A percentile compares a stretch with the other conserved stretches of the same genome.
phyloP scores from a whole-genome alignment of 2,329 filamentous ascomycete species.

The Pseudopyricularia javanii region DNA sequence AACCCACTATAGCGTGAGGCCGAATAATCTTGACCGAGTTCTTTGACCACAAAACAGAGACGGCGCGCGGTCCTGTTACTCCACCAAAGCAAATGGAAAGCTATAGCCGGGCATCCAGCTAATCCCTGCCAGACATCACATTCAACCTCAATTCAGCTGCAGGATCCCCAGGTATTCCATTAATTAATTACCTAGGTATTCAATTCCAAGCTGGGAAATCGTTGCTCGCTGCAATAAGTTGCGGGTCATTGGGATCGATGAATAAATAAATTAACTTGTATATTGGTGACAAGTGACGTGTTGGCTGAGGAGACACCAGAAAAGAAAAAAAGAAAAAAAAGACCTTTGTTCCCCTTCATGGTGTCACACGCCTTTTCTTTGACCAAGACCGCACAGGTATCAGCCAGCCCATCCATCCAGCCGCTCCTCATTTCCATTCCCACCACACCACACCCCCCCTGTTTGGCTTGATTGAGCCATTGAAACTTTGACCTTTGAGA shows the following conservation, averaged over 20 bases:
- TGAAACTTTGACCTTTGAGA: neutral
- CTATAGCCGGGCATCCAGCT: too few relatives aligned
- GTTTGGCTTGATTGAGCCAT: neutral
- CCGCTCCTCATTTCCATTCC: neutral
- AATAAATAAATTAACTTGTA: neutral
- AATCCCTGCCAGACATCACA: neutral
- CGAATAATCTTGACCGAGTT: too few relatives aligned
- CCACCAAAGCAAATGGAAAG: neutral
- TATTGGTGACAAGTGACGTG: neutral
- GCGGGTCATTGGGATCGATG: neutral
- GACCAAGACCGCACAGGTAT: too few relatives aligned
- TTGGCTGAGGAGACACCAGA: neutral
- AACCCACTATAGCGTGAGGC: neutral
- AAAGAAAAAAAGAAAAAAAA: too few relatives aligned
- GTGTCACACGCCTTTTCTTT: too few relatives aligned
- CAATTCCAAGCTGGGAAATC: neutral
- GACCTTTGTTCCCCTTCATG: too few relatives aligned
- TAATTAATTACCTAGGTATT: neutral
- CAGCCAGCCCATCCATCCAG: neutral
- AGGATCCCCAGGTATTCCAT: neutral
- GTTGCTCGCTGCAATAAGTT: too few relatives aligned
- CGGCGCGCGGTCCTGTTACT: neutral
- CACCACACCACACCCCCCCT: too few relatives aligned
- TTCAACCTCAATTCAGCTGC: neutral
- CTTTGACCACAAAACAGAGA: too few relatives aligned